Percentiles rank a stretch among this genome's conserved stretches.
Evolutionary conservation across 2,329 filamentous ascomycete genomes (phyloP).

Genomic region (Emergomyces pasteurianus): DNA sequence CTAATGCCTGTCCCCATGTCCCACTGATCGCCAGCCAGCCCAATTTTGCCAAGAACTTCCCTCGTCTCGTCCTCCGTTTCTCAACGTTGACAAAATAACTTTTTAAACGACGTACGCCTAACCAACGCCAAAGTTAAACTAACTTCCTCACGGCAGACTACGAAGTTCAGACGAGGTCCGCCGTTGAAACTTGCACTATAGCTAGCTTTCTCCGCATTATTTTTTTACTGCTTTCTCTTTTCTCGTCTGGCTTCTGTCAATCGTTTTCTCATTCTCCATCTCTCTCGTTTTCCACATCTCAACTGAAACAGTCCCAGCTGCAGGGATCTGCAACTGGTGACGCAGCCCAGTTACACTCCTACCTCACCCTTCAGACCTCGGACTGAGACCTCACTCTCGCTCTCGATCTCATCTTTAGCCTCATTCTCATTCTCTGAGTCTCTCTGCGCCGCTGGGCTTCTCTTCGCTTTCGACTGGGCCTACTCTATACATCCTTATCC

Average conservation of each 20-base stretch:
- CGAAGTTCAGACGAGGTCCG: no score
- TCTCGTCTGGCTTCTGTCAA: background rate
- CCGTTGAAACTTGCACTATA: background rate
- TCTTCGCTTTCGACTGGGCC: background rate
- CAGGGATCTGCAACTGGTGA: conserved; percentile 5
- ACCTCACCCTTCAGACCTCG: background rate
- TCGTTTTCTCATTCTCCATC: background rate
- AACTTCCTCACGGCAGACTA: no score
- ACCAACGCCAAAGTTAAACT: no score
- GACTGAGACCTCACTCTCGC: background rate
- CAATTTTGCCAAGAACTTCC: no score
- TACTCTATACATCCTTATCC: background rate
- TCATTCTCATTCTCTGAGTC: background rate
- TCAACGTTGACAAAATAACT: no score
- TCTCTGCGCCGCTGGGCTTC: background rate
- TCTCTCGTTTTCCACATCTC: background rate
- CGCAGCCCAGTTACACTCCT: conserved; percentile 7
- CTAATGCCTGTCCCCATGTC: no score
- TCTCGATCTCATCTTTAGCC: background rate
- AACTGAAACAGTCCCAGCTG: background rate
- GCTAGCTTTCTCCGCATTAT: background rate
- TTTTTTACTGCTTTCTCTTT: background rate
- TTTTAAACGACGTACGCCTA: no score
- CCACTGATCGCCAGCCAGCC: background rate
- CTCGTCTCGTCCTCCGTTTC: no score